Evolutionary conservation across 1,284 basidiomycete species (phyloP), one percentile per base, ranked within the genome.

Genomic region (Rhodotorula glutinis): DNA sequence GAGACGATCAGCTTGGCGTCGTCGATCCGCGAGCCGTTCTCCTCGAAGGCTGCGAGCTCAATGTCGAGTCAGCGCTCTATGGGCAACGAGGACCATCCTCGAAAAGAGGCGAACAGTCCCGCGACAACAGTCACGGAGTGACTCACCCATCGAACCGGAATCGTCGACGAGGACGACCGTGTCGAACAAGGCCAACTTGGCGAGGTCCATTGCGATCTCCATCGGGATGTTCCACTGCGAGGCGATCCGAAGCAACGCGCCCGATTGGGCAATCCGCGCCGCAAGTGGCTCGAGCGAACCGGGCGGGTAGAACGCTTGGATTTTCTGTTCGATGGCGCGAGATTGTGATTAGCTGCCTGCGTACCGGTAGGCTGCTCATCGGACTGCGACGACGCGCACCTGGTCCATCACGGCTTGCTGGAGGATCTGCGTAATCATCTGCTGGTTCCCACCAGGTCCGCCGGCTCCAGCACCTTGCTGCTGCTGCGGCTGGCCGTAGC

Each of bases 191-290:
- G 80, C 71, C 23, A 82, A 66, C 75, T 81, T 81, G 71, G 75
- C 76, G 21, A 82, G 73, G 64, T 82, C 81, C 43, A 76, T 74
- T 3, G 80, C 81, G 38, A 82, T 75, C 73, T 82, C 81, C 47
- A 77, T 76, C 5, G 81, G 80, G 65, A 82, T 75, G 46, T 77
- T 71, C 81, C 81, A 82, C 63, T 81, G 80, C 11, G 64, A 40
- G 11, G 79, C 78, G 59, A 82, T 76, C 67, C 76, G 76, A 51
- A 76, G 71, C 17, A 82, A 73, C 4, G 77, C 79, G 46, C 81
- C 80, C 2, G 79, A 78, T 19, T 75, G 74, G 2, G 77, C 77
- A 47, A 82, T 79, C 29, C 77, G 74, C 61, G 79, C 76, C 1
- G 80, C 81, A 67, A 82, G 78, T 53, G 72, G 76, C 66, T 81